A percentile compares a stretch with the other conserved stretches of the same genome.
These are phyloP conservation scores for Epicoccum nigrum DNA, from an alignment of 2,329 filamentous ascomycete genomes.

Conservation along the genomic window DNA sequence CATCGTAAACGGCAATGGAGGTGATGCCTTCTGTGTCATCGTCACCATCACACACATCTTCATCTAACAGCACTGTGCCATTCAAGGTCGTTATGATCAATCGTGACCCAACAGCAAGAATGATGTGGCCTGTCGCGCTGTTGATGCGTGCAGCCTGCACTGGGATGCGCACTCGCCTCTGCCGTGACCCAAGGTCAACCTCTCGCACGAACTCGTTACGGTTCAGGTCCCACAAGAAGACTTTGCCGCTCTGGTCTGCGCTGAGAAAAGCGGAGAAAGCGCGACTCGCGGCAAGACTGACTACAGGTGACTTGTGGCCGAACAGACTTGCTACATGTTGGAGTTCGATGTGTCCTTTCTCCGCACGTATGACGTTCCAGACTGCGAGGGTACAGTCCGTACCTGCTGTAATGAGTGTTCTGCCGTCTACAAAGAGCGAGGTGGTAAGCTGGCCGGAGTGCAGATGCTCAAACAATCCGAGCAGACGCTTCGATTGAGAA, in stretches of 20 bases:
- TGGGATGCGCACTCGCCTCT: conserved; percentile 31
- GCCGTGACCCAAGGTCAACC: conserved; percentile 56
- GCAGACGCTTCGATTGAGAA: conserved; percentile 78
- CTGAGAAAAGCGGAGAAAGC: conserved; percentile 89
- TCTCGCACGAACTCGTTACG: conserved; percentile 83
- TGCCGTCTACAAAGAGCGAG: conserved; percentile 84
- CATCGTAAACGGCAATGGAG: conserved; percentile 91
- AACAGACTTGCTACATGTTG: conserved; percentile 81
- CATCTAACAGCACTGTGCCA: conserved; percentile 79
- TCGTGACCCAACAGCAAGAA: conserved; percentile 78
- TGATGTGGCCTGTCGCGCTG: conserved; percentile 86
- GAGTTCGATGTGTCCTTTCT: conserved; percentile 71
- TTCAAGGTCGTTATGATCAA: conserved; percentile 87
- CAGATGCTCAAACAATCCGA: conserved; percentile 91
- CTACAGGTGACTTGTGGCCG: conserved; percentile 85
- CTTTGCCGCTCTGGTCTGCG: conserved; percentile 78
- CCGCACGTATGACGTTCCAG: conserved; percentile 73
- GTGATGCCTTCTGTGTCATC: conserved; percentile 73
- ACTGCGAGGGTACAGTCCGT: conserved; percentile 91
- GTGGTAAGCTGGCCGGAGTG: conserved; percentile 89
- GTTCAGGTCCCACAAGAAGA: conserved; percentile 94
- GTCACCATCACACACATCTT: conserved; percentile 72
- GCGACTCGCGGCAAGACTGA: conserved; percentile 80
- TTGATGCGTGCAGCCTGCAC: conserved; percentile 82
- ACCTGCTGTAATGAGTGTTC: conserved; percentile 88